Base-by-base conservation (phyloP, 129 eudicot species). In the Saposhnikovia divaricata region DNA sequence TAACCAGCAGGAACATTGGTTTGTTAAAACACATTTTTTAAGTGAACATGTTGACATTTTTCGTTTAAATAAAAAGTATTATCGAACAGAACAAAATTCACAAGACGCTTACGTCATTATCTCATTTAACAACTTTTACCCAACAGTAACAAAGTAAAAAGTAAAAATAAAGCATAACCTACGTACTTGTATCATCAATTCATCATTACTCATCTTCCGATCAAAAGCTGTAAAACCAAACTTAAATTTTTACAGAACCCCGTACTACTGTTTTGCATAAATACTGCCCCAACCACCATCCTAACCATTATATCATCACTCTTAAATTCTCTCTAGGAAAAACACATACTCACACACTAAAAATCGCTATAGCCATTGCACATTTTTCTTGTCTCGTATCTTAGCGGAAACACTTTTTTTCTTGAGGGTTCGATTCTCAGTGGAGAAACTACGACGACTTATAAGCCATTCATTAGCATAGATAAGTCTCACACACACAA, bases 21-120 rank as follows among this genome's bases (percentile, higher is more conserved):
- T 57, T 57, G 28, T 57, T 21, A 9, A 46, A 10, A 2, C 28
- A 8, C 28, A 8, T 23, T 8, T 23, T 23, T 7, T 23, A 57
- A 8, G 59, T 55, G 25, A 55, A 55, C 63, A 21, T 21, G n/a
- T 21, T 57, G 28, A 57, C 28, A 53, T 53, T 53, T 53, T 6
- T n/a, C 8, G 28, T 57, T 55, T 23, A 57, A 53, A 3, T 51
- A 4, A 51, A 14, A 48, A 14, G 2, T 13, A 48, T 48, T 46
- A 46, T 3, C 50, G 14, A 46, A 51, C n/a, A 19, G 3, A 12
- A 13, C 13, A 47, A 3, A 10, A 48, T 14, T 5, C n/a, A 85
- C 89, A 79, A 85, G 81, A 83, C 27, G 55, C 81, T 82, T 37
- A 87, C 89, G 84, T 81, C 80, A 81, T 37, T 57, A 57, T 18